phyloP scores from a whole-genome alignment of 345 rosid species.

The Citrus reticulata region DNA sequence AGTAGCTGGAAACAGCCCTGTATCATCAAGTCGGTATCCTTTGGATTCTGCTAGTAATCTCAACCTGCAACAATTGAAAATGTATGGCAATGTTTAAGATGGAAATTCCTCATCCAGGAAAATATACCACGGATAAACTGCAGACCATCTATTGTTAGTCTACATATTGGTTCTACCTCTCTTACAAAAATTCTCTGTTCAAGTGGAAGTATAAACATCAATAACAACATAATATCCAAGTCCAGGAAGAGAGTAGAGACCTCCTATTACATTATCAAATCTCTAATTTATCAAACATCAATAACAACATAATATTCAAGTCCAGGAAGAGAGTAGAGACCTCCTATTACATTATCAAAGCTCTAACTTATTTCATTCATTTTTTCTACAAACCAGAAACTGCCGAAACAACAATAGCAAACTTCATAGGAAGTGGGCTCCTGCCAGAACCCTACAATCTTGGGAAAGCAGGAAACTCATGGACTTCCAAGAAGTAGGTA shows the following conservation, averaged over 20 bases:
- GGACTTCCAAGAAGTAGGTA: neutral
- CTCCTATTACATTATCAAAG: neutral
- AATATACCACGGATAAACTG: neutral
- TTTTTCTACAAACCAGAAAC: neutral
- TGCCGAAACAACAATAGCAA: neutral
- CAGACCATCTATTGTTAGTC: neutral
- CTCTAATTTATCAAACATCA: neutral
- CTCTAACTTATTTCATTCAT: neutral
- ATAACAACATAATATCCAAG: neutral
- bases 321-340: neutral
- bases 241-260: neutral
- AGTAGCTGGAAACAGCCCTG: conserved; percentile 87
- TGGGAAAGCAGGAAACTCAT: neutral
- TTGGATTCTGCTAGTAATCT: conserved; percentile 88
- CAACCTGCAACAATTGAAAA: conserved; percentile 46
- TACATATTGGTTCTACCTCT: neutral
- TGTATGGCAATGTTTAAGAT: neutral
- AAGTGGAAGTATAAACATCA: neutral
- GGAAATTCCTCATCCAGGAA: neutral
- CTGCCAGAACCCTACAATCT: neutral
- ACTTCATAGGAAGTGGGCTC: neutral
- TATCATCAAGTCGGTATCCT: conserved; percentile 86
- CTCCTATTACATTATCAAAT: neutral
- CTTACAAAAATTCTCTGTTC: neutral
- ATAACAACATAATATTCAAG: neutral